Evolutionary conservation across 2,329 filamentous ascomycete genomes (phyloP), one percentile per base, ranked within the genome.

Genomic region (Penicillium sp.): DNA sequence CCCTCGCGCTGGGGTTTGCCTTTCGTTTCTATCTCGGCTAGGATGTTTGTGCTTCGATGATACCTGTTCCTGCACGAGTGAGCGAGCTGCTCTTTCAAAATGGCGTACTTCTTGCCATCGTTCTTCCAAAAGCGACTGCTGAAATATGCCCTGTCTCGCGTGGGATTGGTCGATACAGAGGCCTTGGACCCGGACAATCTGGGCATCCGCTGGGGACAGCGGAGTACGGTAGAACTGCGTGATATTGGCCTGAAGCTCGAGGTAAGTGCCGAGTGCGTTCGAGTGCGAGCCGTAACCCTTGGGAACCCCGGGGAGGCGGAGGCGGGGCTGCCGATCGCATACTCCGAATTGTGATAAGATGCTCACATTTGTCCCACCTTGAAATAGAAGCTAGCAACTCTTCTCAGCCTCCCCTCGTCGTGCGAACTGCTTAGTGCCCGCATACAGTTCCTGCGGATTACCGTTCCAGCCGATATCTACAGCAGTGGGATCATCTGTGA

Each of bases 81-180:
- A 61, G 59, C 57, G 57, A 39, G 41, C 44, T 58, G 62, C 63
- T 63, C 57, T 46, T 45, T 50, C 51, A 60, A 54, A 65, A 89
- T 90, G 86, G 81, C 83, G 38, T 82, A 78, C 62, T 81, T 87
- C 62, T 78, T 93, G 58, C 83, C 88, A 49, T 86, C 80, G 54
- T 87, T 75, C 54, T 73, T 94, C 74, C 87, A 90, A 70, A 94
- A 93, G 77, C 83, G 85, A 65, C 77, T 97, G 57, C 78, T 97
- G 51, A 84, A 87, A 53, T 95, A 93, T 72, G 87, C 84, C 34
- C 74, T 98, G 28, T 84, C 85, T 16, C 82, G 84, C 42, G 76
- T 95, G 43, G 89, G 94, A 54, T 76, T 96, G 39, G 79, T 98
- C 44, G 93, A 97, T 59, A 86, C 87, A 41, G 85, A 94, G 60